Conservation (phyloP, 1,284 basidiomycete species). For the Dichomitus squalens region DNA sequence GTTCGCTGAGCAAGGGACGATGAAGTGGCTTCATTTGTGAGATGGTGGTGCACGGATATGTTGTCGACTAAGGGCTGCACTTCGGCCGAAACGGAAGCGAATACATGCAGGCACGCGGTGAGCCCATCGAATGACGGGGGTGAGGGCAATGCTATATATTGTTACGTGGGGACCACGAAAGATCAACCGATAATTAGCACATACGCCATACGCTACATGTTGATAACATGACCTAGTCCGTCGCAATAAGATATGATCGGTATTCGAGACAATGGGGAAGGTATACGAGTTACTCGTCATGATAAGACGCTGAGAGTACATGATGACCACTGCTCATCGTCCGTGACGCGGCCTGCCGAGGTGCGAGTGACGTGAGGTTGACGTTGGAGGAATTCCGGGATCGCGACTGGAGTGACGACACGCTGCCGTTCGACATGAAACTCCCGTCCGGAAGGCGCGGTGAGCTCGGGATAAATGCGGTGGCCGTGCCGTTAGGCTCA, state of each 20-base stretch:
- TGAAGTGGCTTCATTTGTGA: background rate
- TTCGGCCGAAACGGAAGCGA: background rate
- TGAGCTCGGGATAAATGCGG: slow-evolving; percentile 32
- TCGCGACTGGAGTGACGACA: slow-evolving; percentile 44
- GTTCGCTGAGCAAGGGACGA: background rate
- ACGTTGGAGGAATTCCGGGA: slow-evolving; percentile 69
- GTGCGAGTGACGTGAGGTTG: slow-evolving; percentile 53
- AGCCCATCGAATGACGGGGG: background rate
- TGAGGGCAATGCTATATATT: background rate
- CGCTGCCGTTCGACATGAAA: slow-evolving; percentile 33
- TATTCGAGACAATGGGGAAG: slow-evolving; percentile 13
- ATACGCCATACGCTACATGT: slow-evolving; percentile 3
- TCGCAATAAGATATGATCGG: slow-evolving; percentile 1
- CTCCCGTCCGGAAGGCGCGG: slow-evolving; percentile 34
- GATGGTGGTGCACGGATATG: background rate
- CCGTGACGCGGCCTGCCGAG: slow-evolving; percentile 44
- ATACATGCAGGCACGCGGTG: background rate
- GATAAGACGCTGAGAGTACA: slow-evolving; percentile 19
- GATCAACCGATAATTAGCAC: background rate
- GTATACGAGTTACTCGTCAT: slow-evolving; percentile 19
- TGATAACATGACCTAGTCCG: background rate
- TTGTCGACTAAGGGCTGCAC: background rate
- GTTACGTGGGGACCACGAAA: background rate
- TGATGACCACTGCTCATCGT: slow-evolving; percentile 31
- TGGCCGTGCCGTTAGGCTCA: slow-evolving; percentile 28